Conservation (phyloP, 129 eudicot genomes). For the Lactuca sativa region DNA sequence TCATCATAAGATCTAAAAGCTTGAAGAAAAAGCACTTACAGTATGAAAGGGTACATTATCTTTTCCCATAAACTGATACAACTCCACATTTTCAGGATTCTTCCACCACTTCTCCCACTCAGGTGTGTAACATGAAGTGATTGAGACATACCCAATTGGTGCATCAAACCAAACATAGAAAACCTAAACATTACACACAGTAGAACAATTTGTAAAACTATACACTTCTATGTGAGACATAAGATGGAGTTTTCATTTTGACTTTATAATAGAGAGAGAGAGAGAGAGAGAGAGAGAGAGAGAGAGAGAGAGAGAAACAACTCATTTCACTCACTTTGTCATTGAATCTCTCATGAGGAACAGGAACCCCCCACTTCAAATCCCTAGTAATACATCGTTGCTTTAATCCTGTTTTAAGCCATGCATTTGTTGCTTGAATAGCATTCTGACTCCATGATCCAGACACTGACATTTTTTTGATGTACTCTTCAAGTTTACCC, state of each 20-base stretch:
- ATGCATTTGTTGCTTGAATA: conserved; percentile 83
- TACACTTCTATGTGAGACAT: no score
- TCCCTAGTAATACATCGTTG: conserved; percentile 95
- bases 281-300: no score
- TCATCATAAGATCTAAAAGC: not conserved
- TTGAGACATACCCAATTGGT: conserved; percentile 95
- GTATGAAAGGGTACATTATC: conserved; percentile 98
- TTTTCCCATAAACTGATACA: conserved; percentile 98
- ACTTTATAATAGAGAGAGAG: conserved; percentile 16
- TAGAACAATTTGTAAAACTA: no score
- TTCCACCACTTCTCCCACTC: conserved; percentile 41
- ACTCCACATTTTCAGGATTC: conserved; percentile 95
- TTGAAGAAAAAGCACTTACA: conserved; percentile 45
- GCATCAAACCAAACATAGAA: conserved; percentile 99
- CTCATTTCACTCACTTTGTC: conserved; percentile 75
- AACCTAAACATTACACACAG: conserved; percentile 42
- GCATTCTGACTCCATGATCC: conserved; percentile 98
- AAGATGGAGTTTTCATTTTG: conserved; percentile 1
- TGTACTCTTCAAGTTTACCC: conserved; percentile 62
- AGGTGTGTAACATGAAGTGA: conserved; percentile 79
- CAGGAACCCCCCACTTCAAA: conserved; percentile 98
- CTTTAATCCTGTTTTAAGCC: conserved; percentile 91
- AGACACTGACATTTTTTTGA: conserved; percentile 62
- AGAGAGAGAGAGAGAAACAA: conserved; percentile 26
- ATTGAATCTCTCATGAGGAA: conserved; percentile 75